A percentile compares a stretch with the other conserved stretches of the same genome.
These are phyloP conservation scores for Syzygium jambos DNA, from an alignment of 345 rosid genomes.

Conservation along the genomic window DNA sequence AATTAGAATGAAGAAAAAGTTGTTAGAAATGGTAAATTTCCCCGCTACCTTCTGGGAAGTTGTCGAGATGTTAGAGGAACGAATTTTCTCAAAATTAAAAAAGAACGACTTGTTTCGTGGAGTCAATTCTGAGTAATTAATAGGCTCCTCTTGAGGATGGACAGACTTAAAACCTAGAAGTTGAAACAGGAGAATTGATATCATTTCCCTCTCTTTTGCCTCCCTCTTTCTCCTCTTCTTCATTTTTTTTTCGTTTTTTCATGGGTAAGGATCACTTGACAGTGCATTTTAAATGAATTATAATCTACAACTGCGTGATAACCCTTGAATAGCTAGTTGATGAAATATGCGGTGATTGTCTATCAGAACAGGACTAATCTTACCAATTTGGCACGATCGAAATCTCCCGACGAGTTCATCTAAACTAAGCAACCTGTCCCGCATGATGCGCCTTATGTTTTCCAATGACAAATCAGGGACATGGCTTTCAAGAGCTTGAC, in stretches of 20 bases:
- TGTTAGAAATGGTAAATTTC: background rate
- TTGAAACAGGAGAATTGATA: background rate
- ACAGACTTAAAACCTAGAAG: background rate
- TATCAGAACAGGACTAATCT: background rate
- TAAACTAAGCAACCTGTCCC: background rate
- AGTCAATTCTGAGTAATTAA: background rate
- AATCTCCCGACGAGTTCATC: background rate
- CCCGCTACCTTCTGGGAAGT: background rate
- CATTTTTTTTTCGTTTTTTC: background rate
- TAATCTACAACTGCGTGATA: background rate
- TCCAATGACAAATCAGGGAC: slow-evolving; percentile 3
- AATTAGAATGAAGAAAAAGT: background rate
- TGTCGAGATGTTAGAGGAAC: background rate
- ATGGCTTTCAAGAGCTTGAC: background rate
- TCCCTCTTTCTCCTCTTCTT: background rate
- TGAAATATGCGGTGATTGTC: background rate
- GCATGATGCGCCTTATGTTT: background rate
- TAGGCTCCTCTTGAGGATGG: background rate
- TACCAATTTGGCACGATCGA: background rate
- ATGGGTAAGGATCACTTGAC: background rate
- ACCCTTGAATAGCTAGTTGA: background rate
- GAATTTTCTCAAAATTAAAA: background rate
- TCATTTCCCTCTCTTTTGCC: background rate
- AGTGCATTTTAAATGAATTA: background rate
- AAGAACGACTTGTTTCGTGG: background rate